Base-by-base conservation (phyloP, 805 yeast species). In the Trichomonascus vanleenenianus region DNA sequence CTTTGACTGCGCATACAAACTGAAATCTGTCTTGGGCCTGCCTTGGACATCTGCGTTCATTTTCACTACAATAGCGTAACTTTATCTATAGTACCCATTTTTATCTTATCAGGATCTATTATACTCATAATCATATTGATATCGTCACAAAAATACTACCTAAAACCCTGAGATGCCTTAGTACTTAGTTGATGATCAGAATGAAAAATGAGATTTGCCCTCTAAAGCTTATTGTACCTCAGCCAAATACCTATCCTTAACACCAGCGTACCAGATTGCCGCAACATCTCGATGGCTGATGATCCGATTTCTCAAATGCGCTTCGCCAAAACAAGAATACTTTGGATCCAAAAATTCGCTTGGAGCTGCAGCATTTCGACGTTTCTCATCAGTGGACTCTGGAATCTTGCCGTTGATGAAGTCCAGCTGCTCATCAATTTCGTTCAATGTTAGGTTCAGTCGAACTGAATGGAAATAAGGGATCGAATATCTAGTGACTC, bases 381-480 rank as follows among this genome's bases (percentile, higher is more conserved):
- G 52, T 15, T 46, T 40, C n/a, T 40, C 35, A 38, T 60, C 62
- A 3, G 40, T 35, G 2, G 61, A 61, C 30, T 61, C 57, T 0
- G 64, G 60, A 5, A 62, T 56, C 39, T 48, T 46, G 15, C 59
- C 62, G n/a, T 50, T 46, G 40, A 62, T 53, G 20, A 43, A 43
- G 15, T 46, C 42, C 4, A 53, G 36, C 42, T 62, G 62, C 14
- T 57, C 47, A 15, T 52, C 43, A 16, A 62, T 56, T 19, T 59
- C 62, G 7, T 54, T 50, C 2, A 54, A 49, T 3, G 66, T 62
- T 35, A 62, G 52, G 22, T 55, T 57, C n/a, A 62, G 50, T 18
- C 63, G 51, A n/a, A 64, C 66, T 2, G 64, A 60, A 41, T 69
- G 75, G 57, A 74, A 74, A 50, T 70, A 74, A 5, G 79, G 78